Evolutionary conservation across 805 yeast genomes (phyloP), one percentile per base, ranked within the genome.

Genomic region (Jamesozyma jinghongensis): DNA sequence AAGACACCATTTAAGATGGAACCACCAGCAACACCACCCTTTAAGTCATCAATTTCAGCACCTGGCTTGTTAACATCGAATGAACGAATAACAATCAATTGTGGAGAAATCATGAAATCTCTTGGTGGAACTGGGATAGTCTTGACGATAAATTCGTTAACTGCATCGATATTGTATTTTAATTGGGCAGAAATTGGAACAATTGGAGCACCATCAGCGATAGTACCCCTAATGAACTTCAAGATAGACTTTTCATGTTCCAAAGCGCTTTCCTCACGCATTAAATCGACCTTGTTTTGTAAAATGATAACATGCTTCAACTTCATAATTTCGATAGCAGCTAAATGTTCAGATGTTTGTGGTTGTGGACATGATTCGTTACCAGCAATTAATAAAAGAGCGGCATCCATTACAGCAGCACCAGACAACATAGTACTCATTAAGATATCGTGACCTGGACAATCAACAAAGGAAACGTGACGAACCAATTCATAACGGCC

Each of bases 11-110:
- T 86, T 61, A 92, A 74, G 56, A 92, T 90, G 40, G 96, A 86
- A 54, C 99, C 99, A 73, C 99, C 99, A 35, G 99, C 99, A 63
- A 92, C 97, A 79, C 99, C 99, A 59, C 99, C 99, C 70, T 88
- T 88, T 64, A 92, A 76, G 56, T 90, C 97, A 52, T 83, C 88
- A 52, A 94, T 85, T 68, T 88, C 97, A 34, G 96, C 80, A 71
- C 99, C 99, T 45, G 99, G 99, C 69, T 86, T 88, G 72, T 92
- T 92, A 51, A 92, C 98, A 67, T 92, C 99, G 64, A 92, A 92
- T 27, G 97, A 90, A 72, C 99, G 83, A 59, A 92, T 94, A 43
- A 92, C 97, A 63, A 92, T 92, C 57, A 92, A 78, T 60, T 94
- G 80, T 56, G 99, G 98, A 44, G 87, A 79, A 32, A 95, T 94